Evolutionary conservation across 192 early-diverging fungal genomes (phyloP).

Genomic region (Podila epigama): DNA sequence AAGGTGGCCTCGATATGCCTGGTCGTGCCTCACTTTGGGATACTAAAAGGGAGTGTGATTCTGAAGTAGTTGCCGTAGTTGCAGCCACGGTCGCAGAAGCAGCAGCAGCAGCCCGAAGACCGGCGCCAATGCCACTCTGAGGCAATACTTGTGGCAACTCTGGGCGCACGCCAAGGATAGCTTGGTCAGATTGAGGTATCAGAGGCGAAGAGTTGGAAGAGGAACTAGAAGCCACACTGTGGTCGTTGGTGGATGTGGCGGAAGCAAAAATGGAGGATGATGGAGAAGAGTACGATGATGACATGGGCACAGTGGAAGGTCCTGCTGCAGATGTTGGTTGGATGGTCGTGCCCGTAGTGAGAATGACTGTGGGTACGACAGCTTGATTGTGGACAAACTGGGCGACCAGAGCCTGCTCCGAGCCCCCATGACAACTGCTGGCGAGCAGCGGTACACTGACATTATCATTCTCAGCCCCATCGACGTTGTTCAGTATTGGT

Average conservation of each 20-base stretch:
- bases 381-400: constrained; percentile 42
- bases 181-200: neutral
- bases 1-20: constrained; percentile 13
- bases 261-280: constrained; percentile 2
- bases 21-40: neutral
- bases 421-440: neutral
- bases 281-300: constrained; percentile 3
- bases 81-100: neutral
- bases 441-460: constrained; percentile 1
- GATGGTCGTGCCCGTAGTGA: constrained; percentile 34
- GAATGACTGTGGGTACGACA: constrained; percentile 14
- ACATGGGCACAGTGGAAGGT: neutral
- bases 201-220: neutral
- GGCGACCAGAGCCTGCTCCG: neutral
- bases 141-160: neutral
- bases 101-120: constrained; percentile 32
- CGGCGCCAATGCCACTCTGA: constrained; percentile 42
- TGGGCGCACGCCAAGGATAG: neutral
- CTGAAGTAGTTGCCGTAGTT: neutral
- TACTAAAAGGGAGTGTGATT: neutral
- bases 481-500: neutral
- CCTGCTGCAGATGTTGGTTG: neutral
- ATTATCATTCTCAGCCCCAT: neutral
- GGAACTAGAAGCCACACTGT: neutral
- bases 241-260: neutral